Conservation (phyloP, 129 eudicot species). For the Chrysanthemum seticuspe region DNA sequence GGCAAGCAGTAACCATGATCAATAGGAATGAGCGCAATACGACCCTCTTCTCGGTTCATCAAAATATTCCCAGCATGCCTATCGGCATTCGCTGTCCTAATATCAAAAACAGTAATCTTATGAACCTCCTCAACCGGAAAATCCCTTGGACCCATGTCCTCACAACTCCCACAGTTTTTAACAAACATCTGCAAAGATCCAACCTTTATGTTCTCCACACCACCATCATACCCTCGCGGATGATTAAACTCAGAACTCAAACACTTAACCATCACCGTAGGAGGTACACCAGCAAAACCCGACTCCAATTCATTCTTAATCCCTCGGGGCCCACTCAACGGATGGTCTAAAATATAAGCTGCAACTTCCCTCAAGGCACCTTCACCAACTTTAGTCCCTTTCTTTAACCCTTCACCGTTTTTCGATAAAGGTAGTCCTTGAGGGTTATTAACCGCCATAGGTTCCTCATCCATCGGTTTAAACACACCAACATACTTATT, state of each 20-base stretch:
- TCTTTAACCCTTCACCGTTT: slow-evolving; percentile 63
- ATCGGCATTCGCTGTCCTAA: slow-evolving; percentile 71
- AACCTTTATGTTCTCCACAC: slow-evolving; percentile 37
- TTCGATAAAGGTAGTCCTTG: slow-evolving; percentile 51
- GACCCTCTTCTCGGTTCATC: slow-evolving; percentile 44
- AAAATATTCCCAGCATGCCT: slow-evolving; percentile 70
- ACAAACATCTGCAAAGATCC: slow-evolving; percentile 69
- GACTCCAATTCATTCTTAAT: slow-evolving; percentile 24
- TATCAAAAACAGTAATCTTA: slow-evolving; percentile 61
- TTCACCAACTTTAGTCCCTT: slow-evolving; percentile 70
- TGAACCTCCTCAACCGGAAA: slow-evolving; percentile 72
- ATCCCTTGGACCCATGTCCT: slow-evolving; percentile 63
- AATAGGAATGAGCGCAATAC: slow-evolving; percentile 50
- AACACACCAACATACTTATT: slow-evolving; percentile 48
- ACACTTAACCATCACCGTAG: slow-evolving; percentile 58
- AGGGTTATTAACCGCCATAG: slow-evolving; percentile 69
- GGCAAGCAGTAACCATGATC: slow-evolving; percentile 81
- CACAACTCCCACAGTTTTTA: slow-evolving; percentile 62
- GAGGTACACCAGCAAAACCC: slow-evolving; percentile 67
- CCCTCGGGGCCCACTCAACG: slow-evolving; percentile 40
- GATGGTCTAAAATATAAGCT: slow-evolving; percentile 66
- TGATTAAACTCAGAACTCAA: slow-evolving; percentile 55
- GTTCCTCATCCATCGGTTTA: slow-evolving; percentile 72
- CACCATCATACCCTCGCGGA: slow-evolving; percentile 46
- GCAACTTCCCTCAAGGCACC: slow-evolving; percentile 77